Percentiles rank a stretch among this genome's conserved stretches.
Conservation (phyloP, 805 yeast species). For the Wickerhamomyces bovis region DNA sequence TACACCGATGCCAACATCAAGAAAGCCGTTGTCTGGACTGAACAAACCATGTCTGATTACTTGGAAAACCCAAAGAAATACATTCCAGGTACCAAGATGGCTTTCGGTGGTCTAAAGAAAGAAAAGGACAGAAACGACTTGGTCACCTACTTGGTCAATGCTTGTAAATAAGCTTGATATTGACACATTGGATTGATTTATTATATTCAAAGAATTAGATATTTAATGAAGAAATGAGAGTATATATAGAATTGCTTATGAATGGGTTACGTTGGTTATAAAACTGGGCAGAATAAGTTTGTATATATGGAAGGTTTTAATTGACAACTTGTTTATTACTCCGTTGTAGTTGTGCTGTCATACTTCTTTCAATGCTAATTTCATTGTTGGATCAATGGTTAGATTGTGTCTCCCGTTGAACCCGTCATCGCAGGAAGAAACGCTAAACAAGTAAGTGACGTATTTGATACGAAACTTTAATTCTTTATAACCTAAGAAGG, state of each 20-base stretch:
- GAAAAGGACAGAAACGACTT: constrained; percentile 97
- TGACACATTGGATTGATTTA: background rate
- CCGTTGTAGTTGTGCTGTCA: background rate
- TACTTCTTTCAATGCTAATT: too few relatives aligned
- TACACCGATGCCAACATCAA: constrained; percentile 98
- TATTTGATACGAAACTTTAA: too few relatives aligned
- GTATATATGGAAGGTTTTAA: background rate
- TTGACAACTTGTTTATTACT: background rate
- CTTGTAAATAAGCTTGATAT: constrained; percentile 36
- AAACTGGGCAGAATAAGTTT: background rate
- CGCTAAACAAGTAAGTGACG: too few relatives aligned
- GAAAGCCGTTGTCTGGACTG: constrained; percentile 86
- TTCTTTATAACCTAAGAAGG: too few relatives aligned
- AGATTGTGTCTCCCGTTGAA: too few relatives aligned
- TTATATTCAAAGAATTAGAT: background rate
- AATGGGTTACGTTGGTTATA: background rate
- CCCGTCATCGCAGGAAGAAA: too few relatives aligned
- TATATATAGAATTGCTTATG: background rate
- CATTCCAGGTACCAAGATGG: constrained; percentile 99
- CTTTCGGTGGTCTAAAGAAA: constrained; percentile 99
- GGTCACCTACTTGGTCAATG: constrained; percentile 70
- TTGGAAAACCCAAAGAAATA: constrained; percentile 99
- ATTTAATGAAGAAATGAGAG: constrained; percentile 1
- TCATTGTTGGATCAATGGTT: too few relatives aligned
- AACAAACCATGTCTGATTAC: constrained; percentile 88